Percentiles rank a stretch among this genome's conserved stretches.
Evolutionary conservation across 2,329 filamentous ascomycete genomes (phyloP).

Genomic region (Chalaropsis ovoidea): DNA sequence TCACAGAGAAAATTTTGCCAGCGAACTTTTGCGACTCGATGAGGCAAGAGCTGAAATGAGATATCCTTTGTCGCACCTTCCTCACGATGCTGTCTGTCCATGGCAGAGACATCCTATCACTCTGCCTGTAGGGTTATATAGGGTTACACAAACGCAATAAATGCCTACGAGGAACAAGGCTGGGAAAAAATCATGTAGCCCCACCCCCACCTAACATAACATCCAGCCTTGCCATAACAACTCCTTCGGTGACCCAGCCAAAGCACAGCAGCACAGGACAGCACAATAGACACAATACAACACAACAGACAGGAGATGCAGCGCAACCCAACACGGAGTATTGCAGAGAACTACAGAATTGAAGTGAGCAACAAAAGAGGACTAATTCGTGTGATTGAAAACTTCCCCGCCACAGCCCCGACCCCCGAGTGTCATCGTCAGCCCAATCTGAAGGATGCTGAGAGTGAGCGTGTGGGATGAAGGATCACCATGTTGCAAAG

Average conservation of each 20-base stretch:
- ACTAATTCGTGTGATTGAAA: neutral
- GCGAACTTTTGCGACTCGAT: too few relatives aligned
- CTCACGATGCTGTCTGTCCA: neutral
- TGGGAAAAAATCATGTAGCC: neutral
- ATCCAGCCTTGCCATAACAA: neutral
- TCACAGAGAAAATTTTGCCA: neutral
- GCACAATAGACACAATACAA: neutral
- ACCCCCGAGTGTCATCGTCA: conserved; percentile 4
- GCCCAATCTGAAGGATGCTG: neutral
- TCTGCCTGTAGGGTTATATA: neutral
- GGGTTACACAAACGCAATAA: neutral
- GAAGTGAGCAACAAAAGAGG: neutral
- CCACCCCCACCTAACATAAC: neutral
- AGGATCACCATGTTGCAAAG: neutral
- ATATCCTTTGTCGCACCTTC: too few relatives aligned
- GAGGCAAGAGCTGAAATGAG: neutral
- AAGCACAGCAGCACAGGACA: neutral
- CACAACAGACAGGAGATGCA: neutral
- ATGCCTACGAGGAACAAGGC: neutral
- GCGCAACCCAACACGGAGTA: neutral
- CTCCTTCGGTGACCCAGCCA: neutral
- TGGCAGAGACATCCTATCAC: neutral
- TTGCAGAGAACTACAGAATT: neutral
- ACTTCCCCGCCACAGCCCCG: neutral
- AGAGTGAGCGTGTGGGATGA: neutral